Conservation (phyloP, 2,329 filamentous ascomycete genomes). For the Botryotinia calthae region DNA sequence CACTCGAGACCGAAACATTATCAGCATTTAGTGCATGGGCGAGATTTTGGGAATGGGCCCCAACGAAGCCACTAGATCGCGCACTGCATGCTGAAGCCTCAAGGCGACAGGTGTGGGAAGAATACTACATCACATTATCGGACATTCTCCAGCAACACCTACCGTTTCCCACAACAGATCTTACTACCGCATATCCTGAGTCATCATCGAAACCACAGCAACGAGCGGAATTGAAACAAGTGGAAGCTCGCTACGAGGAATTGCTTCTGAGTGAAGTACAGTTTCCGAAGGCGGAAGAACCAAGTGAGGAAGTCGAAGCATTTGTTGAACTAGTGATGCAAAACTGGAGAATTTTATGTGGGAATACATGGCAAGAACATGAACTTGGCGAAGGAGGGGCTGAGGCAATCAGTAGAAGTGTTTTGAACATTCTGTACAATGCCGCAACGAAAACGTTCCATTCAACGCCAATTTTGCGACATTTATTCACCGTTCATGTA, state of each 20-base stretch:
- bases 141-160: conserved; percentile 67
- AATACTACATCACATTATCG: conserved; percentile 80
- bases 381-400: conserved; percentile 82
- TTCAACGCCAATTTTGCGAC: conserved; percentile 81
- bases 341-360: conserved; percentile 84
- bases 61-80: conserved; percentile 51
- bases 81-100: conserved; percentile 59
- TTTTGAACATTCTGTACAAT: conserved; percentile 85
- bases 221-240: conserved; percentile 71
- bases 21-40: conserved; percentile 66
- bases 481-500: conserved; percentile 84
- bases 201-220: conserved; percentile 61
- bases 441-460: conserved; percentile 93
- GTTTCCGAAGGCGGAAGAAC: conserved; percentile 81
- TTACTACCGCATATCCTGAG: conserved; percentile 44
- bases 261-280: conserved; percentile 73
- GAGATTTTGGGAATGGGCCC: conserved; percentile 58
- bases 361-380: conserved; percentile 73
- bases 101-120: conserved; percentile 72
- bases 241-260: conserved; percentile 76
- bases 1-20: conserved; percentile 53
- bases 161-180: conserved; percentile 52
- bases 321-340: conserved; percentile 77
- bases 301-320: conserved; percentile 73
- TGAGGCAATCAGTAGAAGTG: conserved; percentile 67